Evolutionary conservation across 2,329 filamentous ascomycete genomes (phyloP).

Genomic region (Monilinia aucupariae): DNA sequence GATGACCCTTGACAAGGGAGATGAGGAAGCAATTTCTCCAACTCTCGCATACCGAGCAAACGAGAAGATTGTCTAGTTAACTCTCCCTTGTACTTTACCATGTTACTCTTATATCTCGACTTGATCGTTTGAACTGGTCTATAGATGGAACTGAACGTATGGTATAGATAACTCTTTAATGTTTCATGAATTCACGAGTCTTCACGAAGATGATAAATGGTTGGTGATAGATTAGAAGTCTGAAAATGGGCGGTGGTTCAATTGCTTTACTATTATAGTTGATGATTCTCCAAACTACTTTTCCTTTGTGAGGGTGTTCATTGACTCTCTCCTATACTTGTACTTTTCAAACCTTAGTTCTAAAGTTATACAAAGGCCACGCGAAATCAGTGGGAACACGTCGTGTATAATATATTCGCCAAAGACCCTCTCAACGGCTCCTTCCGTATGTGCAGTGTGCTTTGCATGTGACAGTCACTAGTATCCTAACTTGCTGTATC

Average conservation of each 20-base stretch:
- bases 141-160: neutral
- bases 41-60: conserved; percentile 2
- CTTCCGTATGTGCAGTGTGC: neutral
- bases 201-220: conserved; percentile 2
- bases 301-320: neutral
- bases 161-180: neutral
- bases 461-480: neutral
- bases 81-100: neutral
- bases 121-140: conserved; percentile 1
- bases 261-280: neutral
- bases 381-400: neutral
- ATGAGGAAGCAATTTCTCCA: conserved; percentile 1
- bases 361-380: neutral
- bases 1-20: conserved; percentile 11
- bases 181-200: neutral
- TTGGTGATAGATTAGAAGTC: neutral
- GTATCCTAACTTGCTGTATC: neutral
- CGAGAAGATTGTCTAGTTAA: neutral
- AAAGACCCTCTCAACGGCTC: neutral
- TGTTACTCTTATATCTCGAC: neutral
- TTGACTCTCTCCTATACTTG: neutral
- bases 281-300: neutral
- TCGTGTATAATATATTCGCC: neutral
- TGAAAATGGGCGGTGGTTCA: neutral
- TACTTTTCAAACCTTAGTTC: neutral